phyloP scores from a whole-genome alignment of 306 rosid genomes.

The Canavalia ensiformis region DNA sequence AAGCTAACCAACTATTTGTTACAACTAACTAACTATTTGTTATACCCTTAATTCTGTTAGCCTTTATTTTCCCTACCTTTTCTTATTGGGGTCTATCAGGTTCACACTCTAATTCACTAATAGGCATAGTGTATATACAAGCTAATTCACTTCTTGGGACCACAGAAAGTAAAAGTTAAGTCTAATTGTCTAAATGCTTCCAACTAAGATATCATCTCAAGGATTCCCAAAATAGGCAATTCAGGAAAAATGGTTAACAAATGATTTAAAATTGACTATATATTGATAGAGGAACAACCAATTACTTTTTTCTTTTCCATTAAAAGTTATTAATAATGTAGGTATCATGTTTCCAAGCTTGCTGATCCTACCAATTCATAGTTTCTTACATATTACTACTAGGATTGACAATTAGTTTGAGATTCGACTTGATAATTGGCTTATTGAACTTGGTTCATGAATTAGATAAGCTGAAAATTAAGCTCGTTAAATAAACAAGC shows the following conservation, averaged over 20 bases:
- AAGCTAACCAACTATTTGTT: too few relatives aligned
- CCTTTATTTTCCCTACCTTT: too few relatives aligned
- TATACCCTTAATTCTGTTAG: too few relatives aligned
- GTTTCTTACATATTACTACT: conserved; percentile 6
- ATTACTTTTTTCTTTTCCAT: conserved; percentile 1
- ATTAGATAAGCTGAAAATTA: too few relatives aligned
- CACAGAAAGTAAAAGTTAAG: neutral
- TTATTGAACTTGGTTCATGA: too few relatives aligned
- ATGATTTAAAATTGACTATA: conserved; percentile 1
- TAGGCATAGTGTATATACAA: neutral
- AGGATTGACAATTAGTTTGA: too few relatives aligned
- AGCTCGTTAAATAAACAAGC: too few relatives aligned
- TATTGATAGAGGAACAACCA: neutral
- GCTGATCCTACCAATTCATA: neutral
- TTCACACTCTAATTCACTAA: neutral
- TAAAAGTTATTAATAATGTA: neutral
- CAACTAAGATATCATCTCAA: conserved; percentile 4
- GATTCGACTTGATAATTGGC: too few relatives aligned
- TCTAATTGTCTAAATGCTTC: conserved; percentile 4
- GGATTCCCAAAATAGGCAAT: neutral
- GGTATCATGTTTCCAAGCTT: neutral
- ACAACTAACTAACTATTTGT: too few relatives aligned
- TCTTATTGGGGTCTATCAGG: too few relatives aligned
- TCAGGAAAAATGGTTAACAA: neutral
- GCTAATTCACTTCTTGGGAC: conserved; percentile 21